Percentiles rank a stretch among this genome's conserved stretches.
Conservation (phyloP, 2,329 filamentous ascomycete genomes). For the Cryphonectria carpinicola region DNA sequence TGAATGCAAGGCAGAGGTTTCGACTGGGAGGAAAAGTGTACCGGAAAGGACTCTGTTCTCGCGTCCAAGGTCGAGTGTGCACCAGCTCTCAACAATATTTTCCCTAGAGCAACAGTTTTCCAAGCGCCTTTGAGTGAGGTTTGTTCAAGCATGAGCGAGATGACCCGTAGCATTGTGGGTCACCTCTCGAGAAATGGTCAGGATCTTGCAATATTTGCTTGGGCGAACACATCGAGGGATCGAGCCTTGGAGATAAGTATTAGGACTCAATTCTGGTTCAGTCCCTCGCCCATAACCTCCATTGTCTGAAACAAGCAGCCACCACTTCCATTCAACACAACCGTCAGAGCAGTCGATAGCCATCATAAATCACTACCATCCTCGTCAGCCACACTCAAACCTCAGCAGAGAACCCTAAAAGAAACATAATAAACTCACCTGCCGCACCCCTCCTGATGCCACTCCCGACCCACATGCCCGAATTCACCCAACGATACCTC, state of each 20-base stretch:
- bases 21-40: slow-evolving; percentile 17
- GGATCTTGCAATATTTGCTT: background rate
- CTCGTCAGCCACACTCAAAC: background rate
- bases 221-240: background rate
- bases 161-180: slow-evolving; percentile 22
- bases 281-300: too few relatives aligned
- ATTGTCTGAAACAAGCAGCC: background rate
- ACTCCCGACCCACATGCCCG: slow-evolving; percentile 27
- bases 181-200: slow-evolving; percentile 19
- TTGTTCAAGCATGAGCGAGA: slow-evolving; percentile 32
- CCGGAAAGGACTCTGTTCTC: slow-evolving; percentile 30
- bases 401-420: too few relatives aligned
- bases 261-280: too few relatives aligned
- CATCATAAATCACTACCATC: slow-evolving; percentile 19
- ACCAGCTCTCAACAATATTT: slow-evolving; percentile 28
- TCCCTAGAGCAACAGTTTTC: slow-evolving; percentile 32
- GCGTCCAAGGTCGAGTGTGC: slow-evolving; percentile 31
- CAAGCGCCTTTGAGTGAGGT: slow-evolving; percentile 32
- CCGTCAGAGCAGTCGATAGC: slow-evolving; percentile 19
- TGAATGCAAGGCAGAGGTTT: too few relatives aligned
- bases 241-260: background rate
- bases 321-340: background rate
- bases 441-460: slow-evolving; percentile 21
- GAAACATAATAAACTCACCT: slow-evolving; percentile 16
- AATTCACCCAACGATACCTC: slow-evolving; percentile 22